A percentile compares a stretch with the other conserved stretches of the same genome.
These are phyloP conservation scores for Drosera capensis DNA, from an alignment of 148 eudicot genomes.

Conservation along the genomic window DNA sequence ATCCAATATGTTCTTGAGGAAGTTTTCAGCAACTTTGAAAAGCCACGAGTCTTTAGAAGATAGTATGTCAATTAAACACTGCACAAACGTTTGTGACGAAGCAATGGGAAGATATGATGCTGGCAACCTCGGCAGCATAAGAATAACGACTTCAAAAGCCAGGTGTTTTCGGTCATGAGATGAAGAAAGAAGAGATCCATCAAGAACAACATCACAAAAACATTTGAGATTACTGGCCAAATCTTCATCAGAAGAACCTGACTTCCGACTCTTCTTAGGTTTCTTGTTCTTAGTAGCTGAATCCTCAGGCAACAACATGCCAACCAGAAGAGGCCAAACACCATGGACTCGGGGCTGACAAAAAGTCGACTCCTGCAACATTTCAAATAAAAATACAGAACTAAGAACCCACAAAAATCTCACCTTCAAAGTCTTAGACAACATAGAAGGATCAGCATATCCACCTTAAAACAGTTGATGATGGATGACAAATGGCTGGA, in stretches of 20 bases:
- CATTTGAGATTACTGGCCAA: constrained; percentile 36
- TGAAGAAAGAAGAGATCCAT: constrained; percentile 60
- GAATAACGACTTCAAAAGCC: constrained; percentile 67
- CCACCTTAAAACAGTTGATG: constrained; percentile 68
- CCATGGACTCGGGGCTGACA: constrained; percentile 93
- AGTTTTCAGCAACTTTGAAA: constrained; percentile 62
- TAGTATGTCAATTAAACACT: constrained; percentile 74
- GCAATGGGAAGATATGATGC: constrained; percentile 48
- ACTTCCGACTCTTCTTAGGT: constrained; percentile 68
- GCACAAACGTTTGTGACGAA: constrained; percentile 66
- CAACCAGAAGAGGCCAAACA: constrained; percentile 62
- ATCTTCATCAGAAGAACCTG: constrained; percentile 66
- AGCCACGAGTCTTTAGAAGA: constrained; percentile 77
- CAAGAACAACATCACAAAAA: constrained; percentile 62
- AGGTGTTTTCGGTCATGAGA: constrained; percentile 92
- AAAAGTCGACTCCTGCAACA: constrained; percentile 72
- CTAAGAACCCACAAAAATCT: constrained; percentile 1
- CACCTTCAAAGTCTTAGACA: not conserved
- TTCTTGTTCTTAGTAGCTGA: too few relatives aligned
- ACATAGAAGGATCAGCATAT: not conserved
- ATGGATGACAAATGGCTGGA: constrained; percentile 48
- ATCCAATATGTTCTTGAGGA: constrained; percentile 47
- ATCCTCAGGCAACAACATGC: constrained; percentile 67
- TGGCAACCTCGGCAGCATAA: constrained; percentile 82
- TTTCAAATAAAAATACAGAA: constrained; percentile 1